These are phyloP conservation scores for Choanephora cucurbitarum DNA, from an alignment of 371 early-diverging fungal species.

Conservation along the genomic window DNA sequence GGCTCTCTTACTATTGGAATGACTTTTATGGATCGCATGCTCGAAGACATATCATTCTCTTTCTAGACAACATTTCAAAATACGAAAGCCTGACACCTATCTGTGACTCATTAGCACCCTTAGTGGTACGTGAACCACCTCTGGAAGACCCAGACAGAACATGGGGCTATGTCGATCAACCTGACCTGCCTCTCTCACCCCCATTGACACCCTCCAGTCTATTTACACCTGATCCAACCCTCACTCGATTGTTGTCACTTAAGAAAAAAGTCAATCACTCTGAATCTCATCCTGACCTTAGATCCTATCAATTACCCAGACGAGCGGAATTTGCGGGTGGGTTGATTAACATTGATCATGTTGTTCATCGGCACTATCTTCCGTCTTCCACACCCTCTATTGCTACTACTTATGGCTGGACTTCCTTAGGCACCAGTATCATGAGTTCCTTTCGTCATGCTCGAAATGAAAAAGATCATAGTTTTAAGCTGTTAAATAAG, in stretches of 20 bases:
- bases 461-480: constrained; percentile 34
- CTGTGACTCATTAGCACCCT: constrained; percentile 42
- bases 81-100: constrained; percentile 41
- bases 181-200: constrained; percentile 3
- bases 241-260: constrained; percentile 6
- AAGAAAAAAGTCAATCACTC: constrained; percentile 13
- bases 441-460: constrained; percentile 30
- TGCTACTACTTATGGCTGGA: constrained; percentile 24
- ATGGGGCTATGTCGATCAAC: constrained; percentile 44
- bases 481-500: constrained; percentile 41
- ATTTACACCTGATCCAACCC: constrained; percentile 2
- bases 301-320: constrained; percentile 18
- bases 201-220: background rate
- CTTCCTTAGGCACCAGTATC: constrained; percentile 35
- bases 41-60: constrained; percentile 45
- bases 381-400: constrained; percentile 14
- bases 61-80: constrained; percentile 44
- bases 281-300: constrained; percentile 15
- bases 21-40: constrained; percentile 55
- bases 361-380: background rate
- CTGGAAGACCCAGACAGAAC: constrained; percentile 43
- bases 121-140: constrained; percentile 45
- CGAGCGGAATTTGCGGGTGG: constrained; percentile 49
- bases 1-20: constrained; percentile 57
- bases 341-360: constrained; percentile 30